These are phyloP conservation scores for Colletotrichum tropicicola DNA, from an alignment of 2,329 filamentous ascomycete genomes.

Conservation along the genomic window DNA sequence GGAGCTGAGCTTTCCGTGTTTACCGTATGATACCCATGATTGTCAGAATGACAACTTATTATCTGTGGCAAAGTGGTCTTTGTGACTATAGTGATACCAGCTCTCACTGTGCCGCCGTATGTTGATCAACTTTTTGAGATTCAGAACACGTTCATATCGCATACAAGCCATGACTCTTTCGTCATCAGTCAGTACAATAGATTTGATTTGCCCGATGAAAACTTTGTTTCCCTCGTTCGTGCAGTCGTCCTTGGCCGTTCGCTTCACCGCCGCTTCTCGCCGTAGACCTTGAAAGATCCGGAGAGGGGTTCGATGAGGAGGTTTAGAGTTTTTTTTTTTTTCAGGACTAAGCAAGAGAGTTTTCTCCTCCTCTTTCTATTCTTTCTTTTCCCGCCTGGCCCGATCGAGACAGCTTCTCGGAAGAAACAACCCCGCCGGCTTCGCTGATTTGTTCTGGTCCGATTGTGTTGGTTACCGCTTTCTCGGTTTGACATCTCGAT, in stretches of 20 bases:
- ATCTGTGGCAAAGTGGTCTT: neutral
- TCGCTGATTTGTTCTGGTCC: neutral
- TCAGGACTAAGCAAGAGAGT: conserved; percentile 13
- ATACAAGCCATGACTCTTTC: neutral
- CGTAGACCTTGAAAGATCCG: neutral
- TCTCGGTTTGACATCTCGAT: neutral
- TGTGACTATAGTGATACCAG: neutral
- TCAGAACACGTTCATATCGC: neutral
- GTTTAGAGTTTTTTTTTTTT: conserved; percentile 11
- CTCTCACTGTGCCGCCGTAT: no score
- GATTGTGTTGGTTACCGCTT: neutral
- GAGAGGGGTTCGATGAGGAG: neutral
- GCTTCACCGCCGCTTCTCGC: neutral
- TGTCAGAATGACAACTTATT: conserved; percentile 3
- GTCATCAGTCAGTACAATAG: neutral
- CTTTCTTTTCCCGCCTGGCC: neutral
- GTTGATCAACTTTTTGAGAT: no score
- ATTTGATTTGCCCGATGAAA: conserved; percentile 6
- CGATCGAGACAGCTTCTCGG: neutral
- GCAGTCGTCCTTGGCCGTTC: neutral
- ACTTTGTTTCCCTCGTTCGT: neutral
- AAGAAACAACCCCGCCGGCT: neutral
- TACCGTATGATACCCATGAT: conserved; percentile 27
- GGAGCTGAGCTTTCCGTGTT: neutral
- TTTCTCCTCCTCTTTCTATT: neutral